Evolutionary conservation across 352 stramenopile species (phyloP).

Genomic region (Phytopythium mirpurense): DNA sequence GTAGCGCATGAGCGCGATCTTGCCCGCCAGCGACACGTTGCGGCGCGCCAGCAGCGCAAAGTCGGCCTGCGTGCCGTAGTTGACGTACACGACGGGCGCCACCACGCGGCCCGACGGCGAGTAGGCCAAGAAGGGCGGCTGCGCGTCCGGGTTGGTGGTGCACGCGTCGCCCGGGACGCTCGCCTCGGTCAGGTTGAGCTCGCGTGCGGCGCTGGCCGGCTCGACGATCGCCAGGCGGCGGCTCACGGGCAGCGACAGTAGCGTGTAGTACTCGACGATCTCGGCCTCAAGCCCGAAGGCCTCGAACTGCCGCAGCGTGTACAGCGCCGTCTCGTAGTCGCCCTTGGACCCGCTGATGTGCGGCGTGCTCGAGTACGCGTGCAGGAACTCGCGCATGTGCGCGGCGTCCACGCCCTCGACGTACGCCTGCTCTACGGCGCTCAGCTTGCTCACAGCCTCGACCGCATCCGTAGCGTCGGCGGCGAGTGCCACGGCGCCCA

Average conservation of each 20-base stretch:
- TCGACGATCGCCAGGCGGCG: slow-evolving; percentile 24
- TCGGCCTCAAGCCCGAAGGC: slow-evolving; percentile 36
- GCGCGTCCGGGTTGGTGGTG: slow-evolving; percentile 33
- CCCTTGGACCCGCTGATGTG: slow-evolving; percentile 17
- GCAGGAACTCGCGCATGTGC: slow-evolving; percentile 10
- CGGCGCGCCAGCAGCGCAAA: slow-evolving; percentile 56
- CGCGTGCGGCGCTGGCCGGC: slow-evolving; percentile 11
- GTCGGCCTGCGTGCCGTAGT: slow-evolving; percentile 76
- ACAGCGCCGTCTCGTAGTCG: slow-evolving; percentile 32
- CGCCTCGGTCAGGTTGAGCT: slow-evolving; percentile 45
- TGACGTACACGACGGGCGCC: slow-evolving; percentile 73
- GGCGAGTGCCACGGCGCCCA: not conserved
- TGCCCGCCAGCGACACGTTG: slow-evolving; percentile 50
- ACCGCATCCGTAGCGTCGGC: not conserved
- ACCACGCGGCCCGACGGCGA: slow-evolving; percentile 59
- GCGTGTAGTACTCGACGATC: slow-evolving; percentile 41
- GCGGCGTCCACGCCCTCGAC: slow-evolving; percentile 9
- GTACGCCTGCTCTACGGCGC: slow-evolving; percentile 13
- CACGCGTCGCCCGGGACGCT: slow-evolving; percentile 58
- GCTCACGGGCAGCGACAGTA: slow-evolving; percentile 42
- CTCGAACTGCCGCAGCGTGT: slow-evolving; percentile 28
- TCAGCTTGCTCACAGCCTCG: slow-evolving; percentile 6
- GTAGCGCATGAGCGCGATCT: slow-evolving; percentile 76
- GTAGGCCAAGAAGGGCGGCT: slow-evolving; percentile 83
- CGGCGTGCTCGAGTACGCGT: slow-evolving; percentile 13